These are phyloP conservation scores for Gaeumannomyces sp. DNA, from an alignment of 2,329 filamentous ascomycete genomes.

Conservation along the genomic window DNA sequence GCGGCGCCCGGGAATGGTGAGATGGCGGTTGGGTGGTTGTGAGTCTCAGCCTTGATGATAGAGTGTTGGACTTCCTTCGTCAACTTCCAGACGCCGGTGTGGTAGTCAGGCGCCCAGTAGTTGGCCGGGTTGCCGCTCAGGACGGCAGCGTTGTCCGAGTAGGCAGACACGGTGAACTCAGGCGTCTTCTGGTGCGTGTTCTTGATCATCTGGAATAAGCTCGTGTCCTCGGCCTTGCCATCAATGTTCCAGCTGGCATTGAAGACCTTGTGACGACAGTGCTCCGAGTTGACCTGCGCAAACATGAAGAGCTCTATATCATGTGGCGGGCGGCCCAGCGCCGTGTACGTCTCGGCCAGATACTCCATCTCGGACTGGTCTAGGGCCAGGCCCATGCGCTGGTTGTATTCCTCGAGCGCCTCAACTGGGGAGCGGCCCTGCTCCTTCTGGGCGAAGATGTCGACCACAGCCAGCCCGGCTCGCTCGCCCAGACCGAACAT, in stretches of 20 bases:
- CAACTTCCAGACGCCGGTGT: conserved; percentile 80
- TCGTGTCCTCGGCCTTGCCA: conserved; percentile 69
- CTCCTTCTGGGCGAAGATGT: conserved; percentile 51
- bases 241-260: conserved; percentile 97
- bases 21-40: conserved; percentile 95
- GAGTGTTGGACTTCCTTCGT: conserved; percentile 83
- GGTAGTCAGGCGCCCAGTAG: conserved; percentile 83
- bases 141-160: conserved; percentile 97
- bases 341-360: conserved; percentile 74
- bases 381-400: conserved; percentile 74
- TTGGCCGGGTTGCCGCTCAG: conserved; percentile 64
- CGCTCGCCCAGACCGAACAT: conserved; percentile 71
- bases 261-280: conserved; percentile 83
- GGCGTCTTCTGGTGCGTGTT: conserved; percentile 86
- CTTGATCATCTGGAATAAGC: conserved; percentile 91
- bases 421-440: conserved; percentile 59
- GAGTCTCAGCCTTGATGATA: conserved; percentile 91
- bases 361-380: conserved; percentile 90
- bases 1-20: conserved; percentile 89
- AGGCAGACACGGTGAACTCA: conserved; percentile 83
- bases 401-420: conserved; percentile 77
- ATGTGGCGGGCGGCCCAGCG: conserved; percentile 61
- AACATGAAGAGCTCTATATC: conserved; percentile 99
- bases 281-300: conserved; percentile 97
- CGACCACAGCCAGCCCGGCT: conserved; percentile 64